These are phyloP conservation scores for Excoecaria agallocha DNA, from an alignment of 345 rosid genomes.

Conservation along the genomic window DNA sequence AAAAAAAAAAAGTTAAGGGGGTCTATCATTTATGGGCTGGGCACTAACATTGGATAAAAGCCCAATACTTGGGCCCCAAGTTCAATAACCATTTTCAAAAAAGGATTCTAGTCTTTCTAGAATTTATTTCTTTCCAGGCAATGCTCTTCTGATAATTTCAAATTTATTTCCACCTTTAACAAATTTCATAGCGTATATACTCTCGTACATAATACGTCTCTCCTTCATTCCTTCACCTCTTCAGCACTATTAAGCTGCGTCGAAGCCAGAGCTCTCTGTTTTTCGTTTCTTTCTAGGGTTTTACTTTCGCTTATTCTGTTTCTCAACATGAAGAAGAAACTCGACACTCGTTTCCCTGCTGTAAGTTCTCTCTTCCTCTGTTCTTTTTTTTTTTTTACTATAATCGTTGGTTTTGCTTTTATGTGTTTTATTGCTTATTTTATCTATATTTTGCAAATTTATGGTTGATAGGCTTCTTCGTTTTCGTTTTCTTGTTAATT, in stretches of 20 bases:
- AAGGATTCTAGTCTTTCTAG: background rate
- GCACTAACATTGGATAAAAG: background rate
- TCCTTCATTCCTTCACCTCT: too few relatives aligned
- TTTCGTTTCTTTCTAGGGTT: background rate
- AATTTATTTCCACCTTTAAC: background rate
- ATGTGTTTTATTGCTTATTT: too few relatives aligned
- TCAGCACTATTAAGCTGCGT: background rate
- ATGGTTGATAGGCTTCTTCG: background rate
- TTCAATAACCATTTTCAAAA: too few relatives aligned
- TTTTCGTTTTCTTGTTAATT: background rate
- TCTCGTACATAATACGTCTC: too few relatives aligned
- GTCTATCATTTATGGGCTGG: background rate
- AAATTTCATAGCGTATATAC: background rate
- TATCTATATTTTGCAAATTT: background rate
- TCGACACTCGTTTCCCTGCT: conserved; percentile 46
- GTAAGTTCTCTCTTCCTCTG: conserved; percentile 1
- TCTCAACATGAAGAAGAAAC: conserved; percentile 40
- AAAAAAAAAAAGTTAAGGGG: background rate
- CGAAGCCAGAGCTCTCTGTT: background rate
- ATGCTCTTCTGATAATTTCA: background rate
- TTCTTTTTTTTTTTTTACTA: background rate
- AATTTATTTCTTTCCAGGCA: background rate
- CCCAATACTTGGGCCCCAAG: too few relatives aligned
- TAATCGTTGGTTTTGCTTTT: too few relatives aligned
- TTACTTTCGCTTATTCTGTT: background rate